These are phyloP conservation scores for Rubia tinctorum DNA, from an alignment of 305 asterid genomes.

Conservation along the genomic window DNA sequence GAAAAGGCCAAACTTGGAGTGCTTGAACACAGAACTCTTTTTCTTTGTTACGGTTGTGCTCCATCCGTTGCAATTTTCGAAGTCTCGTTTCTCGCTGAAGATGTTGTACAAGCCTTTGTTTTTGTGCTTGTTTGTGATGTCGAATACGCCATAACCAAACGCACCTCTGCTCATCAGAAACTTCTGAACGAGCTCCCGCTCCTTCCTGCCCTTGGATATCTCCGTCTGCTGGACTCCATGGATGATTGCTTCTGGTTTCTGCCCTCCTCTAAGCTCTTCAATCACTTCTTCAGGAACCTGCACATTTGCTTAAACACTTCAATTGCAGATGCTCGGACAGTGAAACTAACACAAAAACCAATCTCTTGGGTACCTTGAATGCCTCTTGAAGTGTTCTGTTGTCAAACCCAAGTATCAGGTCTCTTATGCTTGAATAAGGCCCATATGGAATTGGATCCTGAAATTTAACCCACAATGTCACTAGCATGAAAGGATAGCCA, in stretches of 20 bases:
- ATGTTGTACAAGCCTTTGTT: slow-evolving; percentile 44
- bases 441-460: slow-evolving; percentile 37
- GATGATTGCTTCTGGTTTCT: slow-evolving; percentile 48
- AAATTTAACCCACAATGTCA: background rate
- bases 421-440: slow-evolving; percentile 64
- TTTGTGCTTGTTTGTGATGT: slow-evolving; percentile 36
- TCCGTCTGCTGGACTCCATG: slow-evolving; percentile 36
- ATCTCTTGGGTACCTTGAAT: slow-evolving; percentile 32
- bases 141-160: slow-evolving; percentile 21
- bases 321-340: background rate
- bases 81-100: slow-evolving; percentile 56
- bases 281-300: slow-evolving; percentile 57
- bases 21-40: slow-evolving; percentile 43
- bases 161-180: slow-evolving; percentile 29
- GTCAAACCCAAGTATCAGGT: slow-evolving; percentile 73
- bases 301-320: background rate
- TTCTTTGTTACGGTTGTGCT: slow-evolving; percentile 60
- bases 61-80: slow-evolving; percentile 82
- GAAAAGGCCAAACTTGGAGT: slow-evolving; percentile 51
- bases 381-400: slow-evolving; percentile 57
- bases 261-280: slow-evolving; percentile 44
- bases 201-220: slow-evolving; percentile 29
- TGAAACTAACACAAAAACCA: background rate
- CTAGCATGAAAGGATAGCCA: background rate
- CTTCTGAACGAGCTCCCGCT: slow-evolving; percentile 28